Evolutionary conservation across 2,329 filamentous ascomycete species (phyloP).

Genomic region (Geosmithia flava): DNA sequence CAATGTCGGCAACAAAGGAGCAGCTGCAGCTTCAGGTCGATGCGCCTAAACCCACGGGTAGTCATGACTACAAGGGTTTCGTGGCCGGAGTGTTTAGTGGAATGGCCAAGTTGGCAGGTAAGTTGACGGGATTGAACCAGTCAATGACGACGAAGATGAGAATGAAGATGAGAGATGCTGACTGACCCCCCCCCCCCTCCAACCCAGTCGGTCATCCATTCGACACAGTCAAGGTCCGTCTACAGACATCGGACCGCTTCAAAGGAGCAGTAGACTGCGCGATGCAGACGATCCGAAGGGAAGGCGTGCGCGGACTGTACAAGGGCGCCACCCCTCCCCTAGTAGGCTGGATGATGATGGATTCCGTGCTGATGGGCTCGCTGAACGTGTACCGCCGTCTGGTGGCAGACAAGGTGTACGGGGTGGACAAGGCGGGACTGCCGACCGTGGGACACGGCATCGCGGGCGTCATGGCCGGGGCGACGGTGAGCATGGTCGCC

Average conservation of each 20-base stretch:
- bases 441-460: constrained; percentile 74
- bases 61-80: constrained; percentile 76
- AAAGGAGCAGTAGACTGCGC: constrained; percentile 77
- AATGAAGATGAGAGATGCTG: no score
- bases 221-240: constrained; percentile 92
- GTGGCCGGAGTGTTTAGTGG: constrained; percentile 94
- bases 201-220: constrained; percentile 61
- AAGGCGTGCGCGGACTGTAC: constrained; percentile 78
- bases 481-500: constrained; percentile 84
- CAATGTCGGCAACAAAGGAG: not conserved
- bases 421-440: constrained; percentile 36
- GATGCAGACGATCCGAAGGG: constrained; percentile 70
- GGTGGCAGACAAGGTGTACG: constrained; percentile 70
- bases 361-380: constrained; percentile 79
- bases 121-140: no score
- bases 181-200: no score
- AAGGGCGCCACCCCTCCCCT: constrained; percentile 89
- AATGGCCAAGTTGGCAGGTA: constrained; percentile 78
- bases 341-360: constrained; percentile 98
- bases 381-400: constrained; percentile 81
- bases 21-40: not conserved
- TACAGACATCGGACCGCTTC: constrained; percentile 87
- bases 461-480: constrained; percentile 76
- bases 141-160: no score
- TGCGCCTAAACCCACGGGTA: not conserved